Evolutionary conservation across 305 asterid genomes (phyloP).

Genomic region (Solanum hybrid): DNA sequence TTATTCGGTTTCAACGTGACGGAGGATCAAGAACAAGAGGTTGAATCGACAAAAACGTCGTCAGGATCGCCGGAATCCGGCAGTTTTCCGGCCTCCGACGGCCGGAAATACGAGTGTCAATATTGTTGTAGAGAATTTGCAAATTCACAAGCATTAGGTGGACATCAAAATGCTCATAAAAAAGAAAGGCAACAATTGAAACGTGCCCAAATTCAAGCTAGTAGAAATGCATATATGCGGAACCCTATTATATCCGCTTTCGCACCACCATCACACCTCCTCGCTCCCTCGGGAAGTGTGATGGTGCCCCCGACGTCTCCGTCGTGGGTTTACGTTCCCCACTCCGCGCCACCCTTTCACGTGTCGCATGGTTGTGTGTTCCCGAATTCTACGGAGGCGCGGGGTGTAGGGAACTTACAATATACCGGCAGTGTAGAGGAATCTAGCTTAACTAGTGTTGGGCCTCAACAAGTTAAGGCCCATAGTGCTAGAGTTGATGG

Average conservation of each 20-base stretch:
- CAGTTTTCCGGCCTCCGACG: slow-evolving; percentile 33
- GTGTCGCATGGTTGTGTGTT: slow-evolving; percentile 66
- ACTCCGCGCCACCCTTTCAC: slow-evolving; percentile 60
- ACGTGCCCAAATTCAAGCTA: slow-evolving; percentile 83
- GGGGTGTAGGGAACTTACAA: slow-evolving; percentile 30
- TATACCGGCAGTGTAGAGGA: slow-evolving; percentile 38
- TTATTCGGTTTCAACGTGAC: slow-evolving; percentile 75
- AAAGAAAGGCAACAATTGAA: slow-evolving; percentile 82
- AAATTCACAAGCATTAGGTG: slow-evolving; percentile 87
- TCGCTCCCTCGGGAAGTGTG: slow-evolving; percentile 34
- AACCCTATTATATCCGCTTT: slow-evolving; percentile 77
- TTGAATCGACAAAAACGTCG: slow-evolving; percentile 31
- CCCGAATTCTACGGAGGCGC: slow-evolving; percentile 22
- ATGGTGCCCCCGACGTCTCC: slow-evolving; percentile 25
- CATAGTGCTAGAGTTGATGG: slow-evolving; percentile 50
- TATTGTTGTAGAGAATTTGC: slow-evolving; percentile 84
- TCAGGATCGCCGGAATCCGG: slow-evolving; percentile 45
- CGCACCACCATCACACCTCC: slow-evolving; percentile 75
- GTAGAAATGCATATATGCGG: slow-evolving; percentile 76
- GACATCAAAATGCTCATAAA: slow-evolving; percentile 94
- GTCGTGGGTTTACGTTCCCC: slow-evolving; percentile 72
- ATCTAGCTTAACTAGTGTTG: slow-evolving; percentile 22
- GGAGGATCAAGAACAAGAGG: slow-evolving; percentile 47
- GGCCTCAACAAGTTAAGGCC: slow-evolving; percentile 43
- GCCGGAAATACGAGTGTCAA: slow-evolving; percentile 89